Conservation (phyloP, 2,329 filamentous ascomycete species). For the Fusarium tupiense region DNA sequence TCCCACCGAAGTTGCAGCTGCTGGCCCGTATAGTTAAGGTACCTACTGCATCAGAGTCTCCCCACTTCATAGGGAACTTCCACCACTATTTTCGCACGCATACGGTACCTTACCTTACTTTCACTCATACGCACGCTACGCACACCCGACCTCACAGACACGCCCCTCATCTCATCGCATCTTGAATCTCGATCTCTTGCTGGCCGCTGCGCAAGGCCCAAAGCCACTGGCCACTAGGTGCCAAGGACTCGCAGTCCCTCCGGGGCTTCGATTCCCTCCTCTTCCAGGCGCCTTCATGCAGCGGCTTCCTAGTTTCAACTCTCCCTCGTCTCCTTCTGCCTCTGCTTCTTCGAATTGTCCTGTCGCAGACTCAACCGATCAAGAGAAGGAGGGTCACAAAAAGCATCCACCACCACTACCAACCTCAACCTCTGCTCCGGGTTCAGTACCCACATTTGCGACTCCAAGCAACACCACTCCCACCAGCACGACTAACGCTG, state of each 20-base stretch:
- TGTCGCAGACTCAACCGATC: slow-evolving; percentile 24
- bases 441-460: slow-evolving; percentile 14
- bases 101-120: slow-evolving; percentile 10
- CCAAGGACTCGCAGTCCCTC: slow-evolving; percentile 42
- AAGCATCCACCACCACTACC: slow-evolving; percentile 3
- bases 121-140: slow-evolving; percentile 17
- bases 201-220: slow-evolving; percentile 34
- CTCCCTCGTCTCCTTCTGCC: slow-evolving; percentile 32
- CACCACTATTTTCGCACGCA: slow-evolving; percentile 23
- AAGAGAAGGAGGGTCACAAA: slow-evolving; percentile 21
- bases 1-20: neutral
- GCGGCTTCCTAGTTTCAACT: slow-evolving; percentile 38
- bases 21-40: neutral
- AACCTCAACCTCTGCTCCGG: slow-evolving; percentile 13
- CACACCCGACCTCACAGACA: slow-evolving; percentile 28
- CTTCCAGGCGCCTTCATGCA: slow-evolving; percentile 47
- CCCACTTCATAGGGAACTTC: slow-evolving; percentile 24
- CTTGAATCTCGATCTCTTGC: slow-evolving; percentile 47
- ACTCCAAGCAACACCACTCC: slow-evolving; percentile 12
- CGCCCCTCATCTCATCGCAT: slow-evolving; percentile 38
- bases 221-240: slow-evolving; percentile 40
- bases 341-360: slow-evolving; percentile 17
- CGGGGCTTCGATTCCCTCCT: slow-evolving; percentile 42
- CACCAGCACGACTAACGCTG: slow-evolving; percentile 3
- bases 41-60: slow-evolving; percentile 4